Percentiles rank a stretch among this genome's conserved stretches.
These are phyloP conservation scores for Annulohypoxylon nitens DNA, from an alignment of 495 filamentous ascomycete genomes.

Conservation along the genomic window DNA sequence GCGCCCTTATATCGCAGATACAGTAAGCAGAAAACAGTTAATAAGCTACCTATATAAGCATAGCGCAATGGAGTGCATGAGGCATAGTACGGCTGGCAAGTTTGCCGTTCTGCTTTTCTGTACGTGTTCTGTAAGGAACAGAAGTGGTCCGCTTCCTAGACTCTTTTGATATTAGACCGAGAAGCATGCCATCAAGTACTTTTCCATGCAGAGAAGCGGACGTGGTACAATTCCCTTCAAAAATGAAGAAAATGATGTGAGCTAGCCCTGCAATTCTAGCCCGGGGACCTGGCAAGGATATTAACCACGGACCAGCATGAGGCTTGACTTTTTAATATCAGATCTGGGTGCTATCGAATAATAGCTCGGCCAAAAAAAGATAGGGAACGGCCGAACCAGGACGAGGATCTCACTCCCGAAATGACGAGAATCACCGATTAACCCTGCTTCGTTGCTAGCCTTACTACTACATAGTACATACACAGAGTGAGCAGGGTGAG, in stretches of 20 bases:
- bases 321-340: slow-evolving; percentile 51
- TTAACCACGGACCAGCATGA: slow-evolving; percentile 36
- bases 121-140: slow-evolving; percentile 14
- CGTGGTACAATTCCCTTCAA: slow-evolving; percentile 9
- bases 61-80: slow-evolving; percentile 12
- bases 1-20: slow-evolving; percentile 37
- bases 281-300: slow-evolving; percentile 17
- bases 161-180: slow-evolving; percentile 34
- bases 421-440: slow-evolving; percentile 55
- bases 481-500: slow-evolving; percentile 9
- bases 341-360: slow-evolving; percentile 52
- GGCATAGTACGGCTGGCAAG: slow-evolving; percentile 14
- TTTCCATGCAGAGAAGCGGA: background rate
- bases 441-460: slow-evolving; percentile 47
- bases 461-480: slow-evolving; percentile 44
- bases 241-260: background rate
- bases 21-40: slow-evolving; percentile 47
- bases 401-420: slow-evolving; percentile 53
- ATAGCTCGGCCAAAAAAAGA: slow-evolving; percentile 50
- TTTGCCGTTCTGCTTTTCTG: slow-evolving; percentile 6
- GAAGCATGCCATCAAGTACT: slow-evolving; percentile 11
- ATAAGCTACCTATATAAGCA: slow-evolving; percentile 30
- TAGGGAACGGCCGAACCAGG: slow-evolving; percentile 44
- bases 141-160: slow-evolving; percentile 11
- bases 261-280: slow-evolving; percentile 7